Conservation (phyloP, 208 protist genomes). For the Leishmania guyanensis region DNA sequence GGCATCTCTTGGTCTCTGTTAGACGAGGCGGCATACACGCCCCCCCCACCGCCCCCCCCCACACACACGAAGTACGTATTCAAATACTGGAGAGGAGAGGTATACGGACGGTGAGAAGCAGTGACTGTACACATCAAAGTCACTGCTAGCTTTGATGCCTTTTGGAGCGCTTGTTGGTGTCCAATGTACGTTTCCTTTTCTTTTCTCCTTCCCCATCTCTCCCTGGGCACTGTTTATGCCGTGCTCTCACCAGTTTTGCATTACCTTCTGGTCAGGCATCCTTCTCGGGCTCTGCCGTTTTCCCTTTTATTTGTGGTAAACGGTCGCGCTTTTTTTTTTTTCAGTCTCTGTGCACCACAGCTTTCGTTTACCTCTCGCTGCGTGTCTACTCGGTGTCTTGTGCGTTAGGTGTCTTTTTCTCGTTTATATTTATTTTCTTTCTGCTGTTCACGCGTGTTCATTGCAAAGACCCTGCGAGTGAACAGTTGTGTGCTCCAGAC, state of each 20-base stretch:
- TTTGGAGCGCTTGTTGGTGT: neutral
- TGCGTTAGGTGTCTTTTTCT: too few relatives aligned
- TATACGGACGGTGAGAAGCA: neutral
- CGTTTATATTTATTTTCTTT: neutral
- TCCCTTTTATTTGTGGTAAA: neutral
- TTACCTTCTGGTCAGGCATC: neutral
- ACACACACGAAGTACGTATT: neutral
- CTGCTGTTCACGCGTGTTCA: neutral
- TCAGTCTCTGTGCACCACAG: neutral
- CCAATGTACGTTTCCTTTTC: neutral
- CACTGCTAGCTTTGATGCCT: neutral
- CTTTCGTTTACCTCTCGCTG: neutral
- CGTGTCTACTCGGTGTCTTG: too few relatives aligned
- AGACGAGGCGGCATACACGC: neutral
- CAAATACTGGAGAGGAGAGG: neutral
- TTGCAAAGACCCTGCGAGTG: neutral
- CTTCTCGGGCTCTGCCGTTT: neutral
- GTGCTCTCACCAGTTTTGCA: neutral
- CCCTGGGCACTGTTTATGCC: neutral
- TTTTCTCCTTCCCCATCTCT: neutral
- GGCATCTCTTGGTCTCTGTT: neutral
- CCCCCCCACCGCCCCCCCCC: too few relatives aligned
- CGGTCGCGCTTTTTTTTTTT: neutral
- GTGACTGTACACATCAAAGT: too few relatives aligned
- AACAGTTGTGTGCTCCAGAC: neutral